A percentile compares a stretch with the other conserved stretches of the same genome.
phyloP scores from a whole-genome alignment of 192 early-diverging fungal species.

The Umbelopsis vinacea region DNA sequence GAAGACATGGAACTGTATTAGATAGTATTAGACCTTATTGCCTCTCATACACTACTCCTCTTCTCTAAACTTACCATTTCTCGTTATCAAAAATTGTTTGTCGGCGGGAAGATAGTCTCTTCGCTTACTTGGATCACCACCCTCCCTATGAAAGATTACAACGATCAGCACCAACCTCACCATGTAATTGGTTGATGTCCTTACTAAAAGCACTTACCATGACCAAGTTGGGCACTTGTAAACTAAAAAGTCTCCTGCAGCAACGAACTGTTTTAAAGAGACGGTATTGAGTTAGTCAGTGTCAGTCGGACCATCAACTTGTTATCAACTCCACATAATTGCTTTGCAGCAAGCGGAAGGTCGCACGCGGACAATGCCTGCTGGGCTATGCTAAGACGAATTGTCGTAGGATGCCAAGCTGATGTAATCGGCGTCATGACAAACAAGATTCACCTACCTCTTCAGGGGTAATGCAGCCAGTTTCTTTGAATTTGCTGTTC shows the following conservation, averaged over 20 bases:
- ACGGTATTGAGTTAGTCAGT: background rate
- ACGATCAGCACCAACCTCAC: background rate
- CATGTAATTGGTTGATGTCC: background rate
- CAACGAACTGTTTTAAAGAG: slow-evolving; percentile 74
- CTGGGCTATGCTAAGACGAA: no score
- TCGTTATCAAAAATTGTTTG: slow-evolving; percentile 95
- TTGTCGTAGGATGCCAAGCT: no score
- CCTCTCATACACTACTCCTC: background rate
- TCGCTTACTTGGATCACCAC: slow-evolving; percentile 71
- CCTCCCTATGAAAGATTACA: slow-evolving; percentile 45
- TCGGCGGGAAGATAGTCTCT: slow-evolving; percentile 82
- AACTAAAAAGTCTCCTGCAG: slow-evolving; percentile 96
- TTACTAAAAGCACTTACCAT: slow-evolving; percentile 55
- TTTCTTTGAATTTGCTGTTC: slow-evolving; percentile 94
- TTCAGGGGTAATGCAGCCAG: slow-evolving; percentile 94
- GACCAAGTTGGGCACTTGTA: slow-evolving; percentile 99
- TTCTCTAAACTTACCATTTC: slow-evolving; percentile 61
- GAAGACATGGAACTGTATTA: slow-evolving; percentile 81
- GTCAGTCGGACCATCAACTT: slow-evolving; percentile 1
- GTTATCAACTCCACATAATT: background rate
- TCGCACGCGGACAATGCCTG: no score
- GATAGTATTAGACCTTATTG: background rate
- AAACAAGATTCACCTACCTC: slow-evolving; percentile 64
- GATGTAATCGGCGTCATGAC: background rate
- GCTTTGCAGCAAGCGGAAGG: background rate